These are phyloP conservation scores for Botryosphaeria dothidea DNA, from an alignment of 2,329 filamentous ascomycete genomes.

Conservation along the genomic window DNA sequence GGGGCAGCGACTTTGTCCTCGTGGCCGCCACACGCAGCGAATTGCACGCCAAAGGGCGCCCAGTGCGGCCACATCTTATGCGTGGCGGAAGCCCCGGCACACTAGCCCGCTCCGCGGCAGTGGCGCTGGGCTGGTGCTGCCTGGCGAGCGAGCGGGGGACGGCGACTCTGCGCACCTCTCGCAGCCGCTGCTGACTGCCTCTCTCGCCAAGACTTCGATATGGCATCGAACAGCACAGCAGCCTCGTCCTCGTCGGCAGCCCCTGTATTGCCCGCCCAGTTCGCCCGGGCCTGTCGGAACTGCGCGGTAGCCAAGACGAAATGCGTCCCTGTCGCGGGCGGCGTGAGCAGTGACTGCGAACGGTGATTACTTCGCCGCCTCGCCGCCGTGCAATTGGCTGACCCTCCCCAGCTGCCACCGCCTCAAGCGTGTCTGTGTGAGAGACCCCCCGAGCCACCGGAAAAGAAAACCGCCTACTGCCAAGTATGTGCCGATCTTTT, in stretches of 20 bases:
- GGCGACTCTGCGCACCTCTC: neutral
- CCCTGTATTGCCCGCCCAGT: neutral
- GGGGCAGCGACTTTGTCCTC: neutral
- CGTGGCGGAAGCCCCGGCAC: conserved; percentile 1
- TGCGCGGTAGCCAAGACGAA: conserved; percentile 20
- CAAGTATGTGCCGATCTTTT: conserved; percentile 16
- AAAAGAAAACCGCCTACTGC: conserved; percentile 19
- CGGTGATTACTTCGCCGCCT: conserved; percentile 11
- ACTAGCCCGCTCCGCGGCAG: neutral
- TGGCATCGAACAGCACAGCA: neutral
- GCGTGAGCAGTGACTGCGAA: conserved; percentile 14
- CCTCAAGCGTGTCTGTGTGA: conserved; percentile 7
- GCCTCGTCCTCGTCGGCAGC: neutral
- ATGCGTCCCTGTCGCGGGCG: conserved; percentile 9
- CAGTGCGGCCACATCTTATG: conserved; percentile 1
- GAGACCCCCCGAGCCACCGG: conserved; percentile 13
- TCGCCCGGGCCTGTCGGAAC: conserved; percentile 16
- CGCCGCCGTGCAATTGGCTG: conserved; percentile 3
- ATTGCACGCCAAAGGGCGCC: neutral
- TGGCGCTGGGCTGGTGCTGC: neutral
- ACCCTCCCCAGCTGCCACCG: conserved; percentile 11
- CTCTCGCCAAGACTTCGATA: neutral
- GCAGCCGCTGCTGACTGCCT: neutral
- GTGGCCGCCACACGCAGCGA: neutral
- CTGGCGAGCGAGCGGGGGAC: neutral